These are phyloP conservation scores for Spergularia marina DNA, from an alignment of 148 eudicot species.

Conservation along the genomic window DNA sequence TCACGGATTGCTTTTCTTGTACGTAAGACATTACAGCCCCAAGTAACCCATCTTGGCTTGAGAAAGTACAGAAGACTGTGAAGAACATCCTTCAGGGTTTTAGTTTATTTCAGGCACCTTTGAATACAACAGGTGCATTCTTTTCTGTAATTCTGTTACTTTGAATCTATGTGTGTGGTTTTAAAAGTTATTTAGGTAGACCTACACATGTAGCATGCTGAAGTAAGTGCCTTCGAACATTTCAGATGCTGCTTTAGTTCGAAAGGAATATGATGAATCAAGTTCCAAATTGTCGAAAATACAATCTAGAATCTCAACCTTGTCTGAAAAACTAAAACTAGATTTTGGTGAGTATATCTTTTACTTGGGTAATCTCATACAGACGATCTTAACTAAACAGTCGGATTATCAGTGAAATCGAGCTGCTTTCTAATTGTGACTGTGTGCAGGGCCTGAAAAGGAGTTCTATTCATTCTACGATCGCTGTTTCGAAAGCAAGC, in stretches of 20 bases:
- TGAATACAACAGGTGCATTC: slow-evolving; percentile 66
- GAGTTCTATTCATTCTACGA: slow-evolving; percentile 87
- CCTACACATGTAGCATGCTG: not conserved
- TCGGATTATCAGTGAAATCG: not conserved
- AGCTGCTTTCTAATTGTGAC: slow-evolving; percentile 16
- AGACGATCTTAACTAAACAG: not conserved
- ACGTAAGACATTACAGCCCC: slow-evolving; percentile 41
- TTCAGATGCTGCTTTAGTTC: slow-evolving; percentile 85
- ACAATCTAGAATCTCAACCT: slow-evolving; percentile 85
- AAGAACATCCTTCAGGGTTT: slow-evolving; percentile 65
- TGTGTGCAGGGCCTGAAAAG: slow-evolving; percentile 76
- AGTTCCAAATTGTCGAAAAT: slow-evolving; percentile 77
- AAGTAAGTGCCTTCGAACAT: slow-evolving; percentile 16
- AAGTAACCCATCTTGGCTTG: slow-evolving; percentile 79
- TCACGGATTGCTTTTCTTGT: slow-evolving; percentile 6
- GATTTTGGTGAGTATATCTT: slow-evolving; percentile 67
- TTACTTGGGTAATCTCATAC: not conserved
- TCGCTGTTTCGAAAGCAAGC: slow-evolving; percentile 85
- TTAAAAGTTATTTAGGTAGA: slow-evolving; percentile 7
- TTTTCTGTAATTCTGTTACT: slow-evolving; percentile 8
- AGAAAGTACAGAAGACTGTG: slow-evolving; percentile 82
- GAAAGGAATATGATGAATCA: slow-evolving; percentile 88
- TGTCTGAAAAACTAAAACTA: slow-evolving; percentile 70
- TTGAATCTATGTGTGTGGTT: not conserved
- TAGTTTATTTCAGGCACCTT: slow-evolving; percentile 76